Base-by-base conservation (phyloP, 768 basidiomycete genomes). In the Amanita exitialis region DNA sequence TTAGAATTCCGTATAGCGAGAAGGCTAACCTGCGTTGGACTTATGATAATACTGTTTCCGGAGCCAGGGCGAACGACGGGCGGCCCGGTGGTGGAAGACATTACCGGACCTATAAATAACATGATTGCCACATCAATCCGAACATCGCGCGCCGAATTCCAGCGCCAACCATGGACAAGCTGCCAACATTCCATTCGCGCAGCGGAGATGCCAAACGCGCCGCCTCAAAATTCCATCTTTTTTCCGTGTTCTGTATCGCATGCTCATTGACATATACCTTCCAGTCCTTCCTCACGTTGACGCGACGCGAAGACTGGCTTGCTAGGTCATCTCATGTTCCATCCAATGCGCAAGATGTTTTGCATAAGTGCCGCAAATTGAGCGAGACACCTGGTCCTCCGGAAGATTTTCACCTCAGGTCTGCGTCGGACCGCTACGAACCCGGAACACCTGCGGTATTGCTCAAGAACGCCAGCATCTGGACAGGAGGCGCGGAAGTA, bases 401-500 rank as follows among this genome's bases (percentile, higher is more conserved):
- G 12, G 56, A 58, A 3, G 58, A 72, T 56, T 74, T 76, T 51
- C 56, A 69, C 56, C 54, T 57, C 28, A 67, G 74, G 23, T 60
- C 60, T 10, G 47, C 67, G 28, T 86, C 83, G 1, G 86, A 88
- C 59, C 70, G 86, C 27, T 86, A 73, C 53, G 78, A 72, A 43
- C 59, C 68, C 3, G 86, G 81, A 6, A 89, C 88, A 3, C 67
- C 67, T 12, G 66, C 85, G 1, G 79, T 78, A 8, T 69, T 84
- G 51, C 73, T 94, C 53, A 75, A 67, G 61, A 90, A 91, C 59
- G 89, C 82, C 16, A 86, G 77, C 39, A 70, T 86, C 49, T 74
- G 81, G 81, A 75, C 80, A 2, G 81, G 80, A 37, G 81, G 82
- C 13, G 66, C 69, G 9, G 80, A 82, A 59, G 69, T 82, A 20